Evolutionary conservation across 192 early-diverging fungal species (phyloP).

Genomic region (Umbelopsis sp.): DNA sequence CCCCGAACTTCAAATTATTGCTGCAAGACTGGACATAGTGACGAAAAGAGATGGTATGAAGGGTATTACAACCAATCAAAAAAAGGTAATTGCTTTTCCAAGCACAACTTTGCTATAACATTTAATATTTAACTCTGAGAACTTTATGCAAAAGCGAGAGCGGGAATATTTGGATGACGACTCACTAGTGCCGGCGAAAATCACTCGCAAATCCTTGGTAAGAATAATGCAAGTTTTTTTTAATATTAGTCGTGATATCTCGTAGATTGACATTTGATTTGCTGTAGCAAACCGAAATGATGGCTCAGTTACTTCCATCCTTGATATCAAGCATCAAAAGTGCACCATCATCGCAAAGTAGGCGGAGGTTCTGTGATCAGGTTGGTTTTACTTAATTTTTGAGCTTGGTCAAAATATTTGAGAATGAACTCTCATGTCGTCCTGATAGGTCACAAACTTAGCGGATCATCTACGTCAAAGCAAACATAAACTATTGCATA

Average conservation of each 20-base stretch:
- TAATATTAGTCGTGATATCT: not conserved
- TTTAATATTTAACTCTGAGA: not conserved
- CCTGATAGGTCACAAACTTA: not conserved
- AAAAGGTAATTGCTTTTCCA: not conserved
- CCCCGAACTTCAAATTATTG: not conserved
- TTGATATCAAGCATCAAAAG: not conserved
- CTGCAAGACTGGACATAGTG: not conserved
- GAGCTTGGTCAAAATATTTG: no score
- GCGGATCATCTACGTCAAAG: not conserved
- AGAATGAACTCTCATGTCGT: not conserved
- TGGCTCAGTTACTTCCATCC: not conserved
- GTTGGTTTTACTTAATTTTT: not conserved
- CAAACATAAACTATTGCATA: not conserved
- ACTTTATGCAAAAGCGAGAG: not conserved
- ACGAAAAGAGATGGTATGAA: not conserved
- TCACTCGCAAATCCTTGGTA: not conserved
- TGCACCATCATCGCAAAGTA: not conserved
- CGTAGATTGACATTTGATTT: not conserved
- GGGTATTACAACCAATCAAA: not conserved
- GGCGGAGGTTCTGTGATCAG: constrained; percentile 4
- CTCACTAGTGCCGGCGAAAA: not conserved
- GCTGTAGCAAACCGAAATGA: not conserved
- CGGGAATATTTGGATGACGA: not conserved
- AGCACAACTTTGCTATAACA: not conserved
- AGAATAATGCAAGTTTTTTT: not conserved